Percentiles rank a stretch among this genome's conserved stretches.
Conservation (phyloP, 495 filamentous ascomycete genomes). For the Neurospora sp. region DNA sequence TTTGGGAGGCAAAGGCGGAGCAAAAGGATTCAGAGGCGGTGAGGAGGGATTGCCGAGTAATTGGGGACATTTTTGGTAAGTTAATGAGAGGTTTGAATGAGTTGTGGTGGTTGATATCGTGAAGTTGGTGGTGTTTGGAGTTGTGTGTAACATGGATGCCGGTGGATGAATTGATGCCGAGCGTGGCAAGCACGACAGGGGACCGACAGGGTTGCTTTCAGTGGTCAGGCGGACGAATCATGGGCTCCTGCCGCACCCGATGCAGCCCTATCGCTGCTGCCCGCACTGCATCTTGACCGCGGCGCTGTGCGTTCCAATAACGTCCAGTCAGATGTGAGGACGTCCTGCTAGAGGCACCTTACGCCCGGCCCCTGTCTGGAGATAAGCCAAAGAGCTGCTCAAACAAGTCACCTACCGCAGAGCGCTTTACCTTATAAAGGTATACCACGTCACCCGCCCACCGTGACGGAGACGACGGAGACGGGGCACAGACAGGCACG, state of each 20-base stretch:
- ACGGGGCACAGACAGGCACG: neutral
- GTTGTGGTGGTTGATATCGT: neutral
- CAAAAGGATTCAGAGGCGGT: conserved; percentile 35
- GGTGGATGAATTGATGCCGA: neutral
- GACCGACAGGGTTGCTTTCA: neutral
- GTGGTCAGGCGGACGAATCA: neutral
- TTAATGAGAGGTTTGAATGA: neutral
- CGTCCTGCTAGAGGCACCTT: neutral
- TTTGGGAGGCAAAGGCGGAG: conserved; percentile 31
- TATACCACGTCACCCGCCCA: neutral
- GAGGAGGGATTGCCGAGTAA: conserved; percentile 27
- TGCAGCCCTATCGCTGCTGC: neutral
- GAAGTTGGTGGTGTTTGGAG: neutral
- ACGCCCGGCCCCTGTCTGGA: neutral
- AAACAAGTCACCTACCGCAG: neutral
- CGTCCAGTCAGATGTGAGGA: neutral
- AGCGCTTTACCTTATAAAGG: neutral
- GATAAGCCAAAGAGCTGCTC: neutral
- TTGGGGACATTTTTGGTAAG: neutral
- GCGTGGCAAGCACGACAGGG: neutral
- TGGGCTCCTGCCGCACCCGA: neutral
- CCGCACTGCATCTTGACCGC: neutral
- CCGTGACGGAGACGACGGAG: neutral
- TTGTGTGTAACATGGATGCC: neutral
- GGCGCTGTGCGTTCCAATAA: neutral